Conservation (phyloP, 148 eudicot genomes). For the Dysphania ambrosioides region DNA sequence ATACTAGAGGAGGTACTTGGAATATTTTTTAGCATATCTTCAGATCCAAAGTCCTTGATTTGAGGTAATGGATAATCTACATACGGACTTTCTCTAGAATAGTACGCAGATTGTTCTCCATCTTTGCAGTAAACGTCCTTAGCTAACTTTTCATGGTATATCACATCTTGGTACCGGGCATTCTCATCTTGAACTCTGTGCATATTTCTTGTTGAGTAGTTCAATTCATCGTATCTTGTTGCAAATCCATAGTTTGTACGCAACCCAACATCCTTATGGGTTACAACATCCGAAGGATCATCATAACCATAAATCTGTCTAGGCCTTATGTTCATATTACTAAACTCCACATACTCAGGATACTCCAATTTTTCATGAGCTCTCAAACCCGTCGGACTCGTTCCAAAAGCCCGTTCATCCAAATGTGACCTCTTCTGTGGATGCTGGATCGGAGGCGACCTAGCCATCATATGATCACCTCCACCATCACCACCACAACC, state of each 20-base stretch:
- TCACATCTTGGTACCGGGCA: constrained; percentile 21
- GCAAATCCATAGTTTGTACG: constrained; percentile 21
- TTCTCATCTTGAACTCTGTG: constrained; percentile 32
- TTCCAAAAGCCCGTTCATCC: constrained; percentile 19
- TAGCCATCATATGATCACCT: constrained; percentile 12
- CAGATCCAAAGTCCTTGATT: constrained; percentile 27
- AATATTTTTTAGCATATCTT: constrained; percentile 26
- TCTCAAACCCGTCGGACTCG: constrained; percentile 8
- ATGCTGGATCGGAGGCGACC: constrained; percentile 21
- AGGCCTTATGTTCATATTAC: constrained; percentile 18
- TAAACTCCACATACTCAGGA: constrained; percentile 26
- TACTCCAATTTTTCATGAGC: constrained; percentile 17
- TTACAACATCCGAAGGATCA: constrained; percentile 11
- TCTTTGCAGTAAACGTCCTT: constrained; percentile 27
- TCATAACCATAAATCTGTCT: constrained; percentile 17
- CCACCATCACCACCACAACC: constrained; percentile 10
- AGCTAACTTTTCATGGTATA: constrained; percentile 20
- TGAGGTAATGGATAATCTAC: constrained; percentile 20
- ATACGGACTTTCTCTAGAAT: constrained; percentile 27
- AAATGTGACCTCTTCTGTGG: constrained; percentile 8
- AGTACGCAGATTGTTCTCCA: constrained; percentile 22
- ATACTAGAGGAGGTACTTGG: constrained; percentile 33
- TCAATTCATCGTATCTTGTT: constrained; percentile 24
- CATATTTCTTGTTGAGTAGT: constrained; percentile 23
- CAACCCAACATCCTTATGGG: constrained; percentile 22